Evolutionary conservation across 805 yeast genomes (phyloP), one percentile per base, ranked within the genome.

Genomic region (Wickerhamiella sergipiensis): DNA sequence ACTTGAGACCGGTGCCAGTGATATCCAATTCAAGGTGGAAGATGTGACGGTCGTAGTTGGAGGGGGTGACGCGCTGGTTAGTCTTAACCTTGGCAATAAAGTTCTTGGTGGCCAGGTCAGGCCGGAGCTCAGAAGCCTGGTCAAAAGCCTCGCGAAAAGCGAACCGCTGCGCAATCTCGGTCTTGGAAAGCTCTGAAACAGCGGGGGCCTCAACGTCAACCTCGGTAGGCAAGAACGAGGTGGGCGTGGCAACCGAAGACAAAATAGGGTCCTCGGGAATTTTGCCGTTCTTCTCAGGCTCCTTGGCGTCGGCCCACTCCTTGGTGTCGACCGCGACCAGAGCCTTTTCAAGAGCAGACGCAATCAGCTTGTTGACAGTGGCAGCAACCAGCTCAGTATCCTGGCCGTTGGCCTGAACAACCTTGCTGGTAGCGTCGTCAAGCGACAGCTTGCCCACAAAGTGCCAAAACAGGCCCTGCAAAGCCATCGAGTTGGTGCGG

Each of bases 1-100:
- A 90, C 47, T 79, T 85, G 64, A 90, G 73, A 23, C 95, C 96
- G 38, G 97, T 88, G 49, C 94, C 95, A 45, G 88, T 69, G 63
- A 82, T 78, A 65, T 90, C 97, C 59, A 90, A 87, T 70, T 90
- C 97, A 59, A 90, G 83, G 64, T 90, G 95, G 86, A 90, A 90
- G 61, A 90, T 89, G 69, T 90, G 85, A 72, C 97, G 85, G 55
- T 85, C 86, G 68, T 90, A 90, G 61, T 85, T 89, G 38, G 61
- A 63, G 6, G 97, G 97, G 18, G 97, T 90, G 55, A 90, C 83
- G 61, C 97, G 79, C 71, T 80, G 83, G 74, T 89, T 89, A 64
- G 85, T 92, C 67, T 87, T 83, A 50, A 90, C 97, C 67, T 83
- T 86, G 51, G 88, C 94, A 48, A 88, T 76, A 62, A 80, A 88